Percentiles rank a stretch among this genome's conserved stretches.
Conservation (phyloP, 257 asterid genomes). For the Ocimum tenuiflorum region DNA sequence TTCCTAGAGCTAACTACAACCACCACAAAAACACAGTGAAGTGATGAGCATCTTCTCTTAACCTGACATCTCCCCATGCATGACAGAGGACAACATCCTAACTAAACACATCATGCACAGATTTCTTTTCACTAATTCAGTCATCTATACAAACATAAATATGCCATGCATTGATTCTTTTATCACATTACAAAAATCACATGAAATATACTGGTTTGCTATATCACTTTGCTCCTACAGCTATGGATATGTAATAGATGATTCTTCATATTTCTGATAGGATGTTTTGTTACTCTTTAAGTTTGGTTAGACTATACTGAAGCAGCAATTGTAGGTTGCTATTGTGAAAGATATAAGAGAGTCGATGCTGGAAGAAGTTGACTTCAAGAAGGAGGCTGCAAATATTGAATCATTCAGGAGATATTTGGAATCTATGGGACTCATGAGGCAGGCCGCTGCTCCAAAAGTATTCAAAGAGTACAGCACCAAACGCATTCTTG, state of each 20-base stretch:
- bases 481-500: constrained; percentile 64
- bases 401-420: constrained; percentile 79
- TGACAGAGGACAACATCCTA: neutral
- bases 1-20: neutral
- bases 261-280: constrained; percentile 1
- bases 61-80: neutral
- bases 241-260: too few species aligned
- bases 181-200: neutral
- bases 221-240: neutral
- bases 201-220: neutral
- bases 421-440: constrained; percentile 86
- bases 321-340: constrained; percentile 54
- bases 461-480: constrained; percentile 74
- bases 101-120: neutral
- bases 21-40: neutral
- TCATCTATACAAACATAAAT: too few species aligned
- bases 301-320: neutral
- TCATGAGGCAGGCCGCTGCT: constrained; percentile 84
- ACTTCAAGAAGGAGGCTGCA: constrained; percentile 85
- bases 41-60: neutral
- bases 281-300: neutral
- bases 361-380: constrained; percentile 98
- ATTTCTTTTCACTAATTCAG: neutral
- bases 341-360: constrained; percentile 92
- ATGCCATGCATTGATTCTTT: constrained; percentile 10